Evolutionary conservation across 257 asterid genomes (phyloP).

Genomic region (Solanum habrochaites): DNA sequence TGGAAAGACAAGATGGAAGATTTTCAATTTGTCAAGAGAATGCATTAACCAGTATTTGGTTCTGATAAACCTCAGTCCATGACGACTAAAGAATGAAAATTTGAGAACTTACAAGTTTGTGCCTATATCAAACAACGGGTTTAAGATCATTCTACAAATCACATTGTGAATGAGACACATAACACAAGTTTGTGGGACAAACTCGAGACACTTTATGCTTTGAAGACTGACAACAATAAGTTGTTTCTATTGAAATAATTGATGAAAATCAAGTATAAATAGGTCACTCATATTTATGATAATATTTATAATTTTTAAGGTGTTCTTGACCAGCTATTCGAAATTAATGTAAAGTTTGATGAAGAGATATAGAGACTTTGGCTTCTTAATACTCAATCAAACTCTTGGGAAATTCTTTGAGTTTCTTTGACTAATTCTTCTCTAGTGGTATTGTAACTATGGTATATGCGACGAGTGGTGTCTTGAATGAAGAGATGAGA

Average conservation of each 20-base stretch:
- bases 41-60: no score
- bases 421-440: background rate
- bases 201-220: background rate
- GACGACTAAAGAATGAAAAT: background rate
- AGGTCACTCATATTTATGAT: background rate
- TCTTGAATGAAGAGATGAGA: no score
- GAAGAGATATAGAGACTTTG: background rate
- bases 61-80: background rate
- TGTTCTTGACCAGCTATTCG: no score
- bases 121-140: background rate
- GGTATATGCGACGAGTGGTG: background rate
- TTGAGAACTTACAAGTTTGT: background rate
- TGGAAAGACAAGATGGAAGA: no score
- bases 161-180: background rate
- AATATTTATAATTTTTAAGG: no score
- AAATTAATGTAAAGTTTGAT: background rate
- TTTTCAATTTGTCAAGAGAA: no score
- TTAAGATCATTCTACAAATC: background rate
- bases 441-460: background rate
- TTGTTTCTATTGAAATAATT: background rate
- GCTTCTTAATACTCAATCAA: background rate
- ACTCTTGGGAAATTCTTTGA: background rate
- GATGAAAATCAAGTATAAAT: background rate
- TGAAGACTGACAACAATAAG: background rate
- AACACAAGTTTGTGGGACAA: background rate